phyloP scores from a whole-genome alignment of 441 rosid genomes.

The Pelargonium cotyledonis region DNA sequence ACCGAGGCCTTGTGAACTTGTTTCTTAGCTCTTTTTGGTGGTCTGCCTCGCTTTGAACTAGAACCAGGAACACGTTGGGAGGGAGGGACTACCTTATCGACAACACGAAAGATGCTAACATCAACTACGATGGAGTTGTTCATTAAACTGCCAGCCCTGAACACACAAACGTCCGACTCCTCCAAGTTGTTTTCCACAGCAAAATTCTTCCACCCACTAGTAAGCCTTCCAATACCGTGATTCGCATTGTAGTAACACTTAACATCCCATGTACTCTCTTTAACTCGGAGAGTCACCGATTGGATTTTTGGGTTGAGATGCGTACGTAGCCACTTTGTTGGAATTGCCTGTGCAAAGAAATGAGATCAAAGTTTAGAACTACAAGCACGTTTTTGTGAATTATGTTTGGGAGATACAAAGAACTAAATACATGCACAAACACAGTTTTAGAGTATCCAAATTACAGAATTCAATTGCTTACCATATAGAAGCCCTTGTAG shows the following conservation, averaged over 20 bases:
- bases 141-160: slow-evolving; percentile 5
- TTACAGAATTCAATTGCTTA: slow-evolving; percentile 11
- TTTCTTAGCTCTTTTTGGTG: not conserved
- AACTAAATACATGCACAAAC: not conserved
- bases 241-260: slow-evolving; percentile 23
- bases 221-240: slow-evolving; percentile 37
- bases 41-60: not conserved
- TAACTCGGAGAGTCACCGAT: slow-evolving; percentile 31
- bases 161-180: slow-evolving; percentile 19
- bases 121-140: not conserved
- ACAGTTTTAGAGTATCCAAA: not conserved
- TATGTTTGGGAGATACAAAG: too few species aligned
- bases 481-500: slow-evolving; percentile 41
- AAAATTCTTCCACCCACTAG: slow-evolving; percentile 13
- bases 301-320: slow-evolving; percentile 30
- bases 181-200: slow-evolving; percentile 13
- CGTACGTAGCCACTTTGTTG: slow-evolving; percentile 32
- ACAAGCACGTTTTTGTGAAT: too few species aligned
- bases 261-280: slow-evolving; percentile 33
- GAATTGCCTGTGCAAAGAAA: slow-evolving; percentile 30
- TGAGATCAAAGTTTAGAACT: not conserved
- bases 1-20: not conserved
- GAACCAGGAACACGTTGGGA: not conserved
- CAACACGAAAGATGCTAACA: not conserved
- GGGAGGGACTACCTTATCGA: not conserved